Percentiles rank a stretch among this genome's conserved stretches.
Conservation (phyloP, 768 basidiomycete species). For the Collybiopsis confluens region DNA sequence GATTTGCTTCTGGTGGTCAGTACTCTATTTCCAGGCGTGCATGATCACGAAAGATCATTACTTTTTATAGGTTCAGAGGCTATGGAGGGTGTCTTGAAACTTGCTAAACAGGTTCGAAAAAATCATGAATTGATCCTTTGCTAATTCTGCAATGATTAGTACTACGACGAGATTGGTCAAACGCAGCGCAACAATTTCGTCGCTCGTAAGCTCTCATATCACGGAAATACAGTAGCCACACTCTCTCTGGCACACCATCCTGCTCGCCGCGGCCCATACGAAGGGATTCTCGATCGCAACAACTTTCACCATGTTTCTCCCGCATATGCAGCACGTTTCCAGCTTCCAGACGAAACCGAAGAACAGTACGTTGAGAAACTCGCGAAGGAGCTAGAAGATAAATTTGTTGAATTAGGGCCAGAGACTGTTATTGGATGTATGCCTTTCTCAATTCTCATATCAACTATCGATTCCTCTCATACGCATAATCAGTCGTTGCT, state of each 20-base stretch:
- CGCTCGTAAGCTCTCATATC: slow-evolving; percentile 73
- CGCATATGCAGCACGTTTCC: slow-evolving; percentile 80
- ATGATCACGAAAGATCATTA: too few relatives aligned
- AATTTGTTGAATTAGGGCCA: slow-evolving; percentile 78
- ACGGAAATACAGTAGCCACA: slow-evolving; percentile 78
- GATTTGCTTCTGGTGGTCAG: slow-evolving; percentile 73
- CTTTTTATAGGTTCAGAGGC: slow-evolving; percentile 70
- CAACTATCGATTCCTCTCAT: not conserved
- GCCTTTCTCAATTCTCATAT: slow-evolving; percentile 21
- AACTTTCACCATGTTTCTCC: slow-evolving; percentile 86
- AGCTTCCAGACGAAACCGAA: slow-evolving; percentile 63
- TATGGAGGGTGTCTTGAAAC: slow-evolving; percentile 83
- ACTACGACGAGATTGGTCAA: slow-evolving; percentile 68
- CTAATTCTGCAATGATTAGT: slow-evolving; percentile 33
- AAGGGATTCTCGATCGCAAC: slow-evolving; percentile 53
- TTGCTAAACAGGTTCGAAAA: slow-evolving; percentile 62
- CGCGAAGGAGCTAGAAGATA: slow-evolving; percentile 77
- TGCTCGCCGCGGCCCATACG: slow-evolving; percentile 63
- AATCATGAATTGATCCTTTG: not conserved
- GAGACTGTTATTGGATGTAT: slow-evolving; percentile 79
- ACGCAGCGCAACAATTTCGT: slow-evolving; percentile 74
- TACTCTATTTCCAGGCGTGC: not conserved
- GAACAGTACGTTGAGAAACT: slow-evolving; percentile 78
- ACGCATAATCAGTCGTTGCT: slow-evolving; percentile 53
- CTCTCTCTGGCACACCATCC: slow-evolving; percentile 68